Evolutionary conservation across 2,329 filamentous ascomycete genomes (phyloP), one percentile per base, ranked within the genome.

Genomic region (Beauveria brongniartii): DNA sequence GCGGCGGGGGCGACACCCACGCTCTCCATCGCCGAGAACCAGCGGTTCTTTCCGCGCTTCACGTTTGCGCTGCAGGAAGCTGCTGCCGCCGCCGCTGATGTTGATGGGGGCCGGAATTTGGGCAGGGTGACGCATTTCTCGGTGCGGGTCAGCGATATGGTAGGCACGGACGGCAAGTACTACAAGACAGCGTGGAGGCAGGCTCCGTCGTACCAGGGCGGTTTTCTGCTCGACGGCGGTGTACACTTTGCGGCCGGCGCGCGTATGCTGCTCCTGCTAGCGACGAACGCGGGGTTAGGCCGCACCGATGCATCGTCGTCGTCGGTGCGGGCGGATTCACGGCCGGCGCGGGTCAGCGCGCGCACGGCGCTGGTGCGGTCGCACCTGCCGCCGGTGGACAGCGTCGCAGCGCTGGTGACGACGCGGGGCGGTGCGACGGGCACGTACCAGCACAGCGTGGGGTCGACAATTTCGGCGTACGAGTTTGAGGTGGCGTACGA

Each of bases 171-270:
- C 58, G 69, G 77, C 67, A 78, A 78, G 69, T 83, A 79, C 68
- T 79, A 77, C 65, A 75, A 78, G 53, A 84, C 81, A 3, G 65
- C 74, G 28, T 83, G 89, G 90, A 84, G 90, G 59, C 87, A 87
- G 71, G 80, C 75, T 60, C 89, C 89, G 1, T 78, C 82, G 57
- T 83, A 90, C 69, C 88, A 91, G 72, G 90, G 89, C 59, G 89
- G 90, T 0, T 92, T 91, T 69, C 71, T 92, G 59, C 81, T 92
- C 2, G 89, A 92, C 68, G 88, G 84, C 16, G 89, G 90, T 48
- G 87, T 92, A 28, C 90, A 92, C 71, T 86, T 83, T 63, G 77
- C 86, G 7, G 89, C 89, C 8, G 85, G 75, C 0, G 78, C 87
- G 55, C 77, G 89, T 18, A 71, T 82, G 41, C 69, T 92, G 48